Evolutionary conservation across 768 basidiomycete species (phyloP).

Genomic region (Russula lepida): DNA sequence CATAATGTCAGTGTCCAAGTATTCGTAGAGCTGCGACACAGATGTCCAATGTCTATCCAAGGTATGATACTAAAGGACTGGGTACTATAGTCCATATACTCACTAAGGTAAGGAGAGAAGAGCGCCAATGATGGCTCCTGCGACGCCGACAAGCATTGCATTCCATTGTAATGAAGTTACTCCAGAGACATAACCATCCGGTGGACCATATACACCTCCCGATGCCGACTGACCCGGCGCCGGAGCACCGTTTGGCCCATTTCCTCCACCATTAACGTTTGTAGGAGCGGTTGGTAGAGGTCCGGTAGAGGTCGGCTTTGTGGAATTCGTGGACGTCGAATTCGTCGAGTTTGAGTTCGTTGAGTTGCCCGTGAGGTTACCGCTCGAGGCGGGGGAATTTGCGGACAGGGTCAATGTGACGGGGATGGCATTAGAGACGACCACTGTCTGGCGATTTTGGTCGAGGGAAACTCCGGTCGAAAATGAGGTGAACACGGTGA

Average conservation of each 20-base stretch:
- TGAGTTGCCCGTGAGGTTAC: conserved; percentile 18
- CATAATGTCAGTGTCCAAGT: conserved; percentile 1
- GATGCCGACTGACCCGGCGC: conserved; percentile 43
- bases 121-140: conserved; percentile 31
- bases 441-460: conserved; percentile 35
- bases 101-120: conserved; percentile 17
- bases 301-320: conserved; percentile 33
- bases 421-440: conserved; percentile 35
- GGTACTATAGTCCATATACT: conserved; percentile 1
- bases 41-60: conserved; percentile 8
- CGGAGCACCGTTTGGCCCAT: conserved; percentile 42
- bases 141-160: conserved; percentile 35
- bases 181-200: conserved; percentile 55
- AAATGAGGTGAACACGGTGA: conserved; percentile 21
- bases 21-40: not conserved
- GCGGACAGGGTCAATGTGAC: conserved; percentile 44
- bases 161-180: conserved; percentile 42
- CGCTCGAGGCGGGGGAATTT: conserved; percentile 20
- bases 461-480: conserved; percentile 32
- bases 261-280: conserved; percentile 44
- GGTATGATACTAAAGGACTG: not conserved
- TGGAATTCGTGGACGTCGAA: conserved; percentile 20
- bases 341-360: conserved; percentile 18
- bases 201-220: conserved; percentile 53
- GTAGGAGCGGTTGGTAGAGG: conserved; percentile 56